Evolutionary conservation across 2,329 filamentous ascomycete species (phyloP).

Genomic region (Phyllosticta capitalensis): DNA sequence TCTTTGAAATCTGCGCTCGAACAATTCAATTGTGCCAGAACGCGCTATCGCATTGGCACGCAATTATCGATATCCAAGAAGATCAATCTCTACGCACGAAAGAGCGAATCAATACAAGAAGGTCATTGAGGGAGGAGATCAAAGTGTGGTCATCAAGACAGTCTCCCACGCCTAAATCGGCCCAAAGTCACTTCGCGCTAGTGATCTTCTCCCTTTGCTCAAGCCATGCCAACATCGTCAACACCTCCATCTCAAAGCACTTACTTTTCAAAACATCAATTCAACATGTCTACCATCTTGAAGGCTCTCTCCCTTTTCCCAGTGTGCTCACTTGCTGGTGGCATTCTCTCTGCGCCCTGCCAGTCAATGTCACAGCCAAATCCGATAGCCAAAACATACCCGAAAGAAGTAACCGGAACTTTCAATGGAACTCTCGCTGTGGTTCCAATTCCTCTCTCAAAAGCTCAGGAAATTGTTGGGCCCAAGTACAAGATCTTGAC

Average conservation of each 20-base stretch:
- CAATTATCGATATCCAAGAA: too few relatives aligned
- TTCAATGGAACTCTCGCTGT: constrained; percentile 46
- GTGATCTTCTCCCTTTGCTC: background rate
- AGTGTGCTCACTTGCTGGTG: background rate
- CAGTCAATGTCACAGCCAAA: constrained; percentile 33
- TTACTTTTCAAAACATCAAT: background rate
- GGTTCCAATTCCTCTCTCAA: constrained; percentile 40
- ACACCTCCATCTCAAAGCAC: background rate
- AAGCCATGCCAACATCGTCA: background rate
- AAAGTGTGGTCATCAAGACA: too few relatives aligned
- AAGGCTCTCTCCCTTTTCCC: background rate
- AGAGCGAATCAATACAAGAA: too few relatives aligned
- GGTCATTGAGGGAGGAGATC: too few relatives aligned
- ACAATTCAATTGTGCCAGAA: too few relatives aligned
- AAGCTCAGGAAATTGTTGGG: constrained; percentile 41
- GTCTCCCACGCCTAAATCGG: background rate
- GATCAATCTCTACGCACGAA: too few relatives aligned
- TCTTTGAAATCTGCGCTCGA: too few relatives aligned
- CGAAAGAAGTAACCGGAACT: constrained; percentile 41
- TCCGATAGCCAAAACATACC: constrained; percentile 39
- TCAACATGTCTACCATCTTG: background rate
- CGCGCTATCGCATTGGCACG: too few relatives aligned
- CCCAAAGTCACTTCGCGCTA: background rate
- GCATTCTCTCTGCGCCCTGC: constrained; percentile 14
- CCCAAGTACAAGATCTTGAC: constrained; percentile 42